phyloP scores from a whole-genome alignment of 495 filamentous ascomycete species.

The Neurospora sp. region DNA sequence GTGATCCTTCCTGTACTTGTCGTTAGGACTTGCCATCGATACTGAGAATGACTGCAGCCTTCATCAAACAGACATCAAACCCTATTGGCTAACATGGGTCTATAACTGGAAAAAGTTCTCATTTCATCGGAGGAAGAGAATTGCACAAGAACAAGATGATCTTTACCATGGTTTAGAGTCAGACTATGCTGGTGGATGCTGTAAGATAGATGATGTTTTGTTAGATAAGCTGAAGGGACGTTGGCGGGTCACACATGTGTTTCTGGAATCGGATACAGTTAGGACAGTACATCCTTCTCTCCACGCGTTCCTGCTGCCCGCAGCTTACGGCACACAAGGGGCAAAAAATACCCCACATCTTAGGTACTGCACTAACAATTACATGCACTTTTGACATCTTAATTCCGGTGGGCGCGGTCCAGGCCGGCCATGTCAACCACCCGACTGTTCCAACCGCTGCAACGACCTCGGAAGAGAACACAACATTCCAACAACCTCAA shows the following conservation, averaged over 20 bases:
- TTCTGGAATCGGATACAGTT: background rate
- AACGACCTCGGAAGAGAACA: too few relatives aligned
- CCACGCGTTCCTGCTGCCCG: background rate
- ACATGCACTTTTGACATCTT: background rate
- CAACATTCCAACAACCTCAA: background rate
- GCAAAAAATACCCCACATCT: background rate
- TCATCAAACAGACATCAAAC: background rate
- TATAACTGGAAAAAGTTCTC: background rate
- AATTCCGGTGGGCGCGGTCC: background rate
- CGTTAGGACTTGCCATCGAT: background rate
- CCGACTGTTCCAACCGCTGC: background rate
- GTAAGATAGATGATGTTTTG: background rate
- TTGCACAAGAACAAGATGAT: background rate
- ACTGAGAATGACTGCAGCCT: background rate
- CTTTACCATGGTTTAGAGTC: background rate
- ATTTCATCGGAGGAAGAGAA: background rate
- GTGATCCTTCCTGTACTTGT: background rate
- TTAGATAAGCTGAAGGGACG: background rate
- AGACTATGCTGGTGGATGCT: background rate
- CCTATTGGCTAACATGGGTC: background rate
- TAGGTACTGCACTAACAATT: background rate
- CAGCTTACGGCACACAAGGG: accelerated
- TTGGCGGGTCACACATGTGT: background rate
- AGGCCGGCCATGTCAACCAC: background rate
- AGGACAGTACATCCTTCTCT: background rate